Base-by-base conservation (phyloP, 2,329 filamentous ascomycete species). In the Pestalotiopsis sp. region DNA sequence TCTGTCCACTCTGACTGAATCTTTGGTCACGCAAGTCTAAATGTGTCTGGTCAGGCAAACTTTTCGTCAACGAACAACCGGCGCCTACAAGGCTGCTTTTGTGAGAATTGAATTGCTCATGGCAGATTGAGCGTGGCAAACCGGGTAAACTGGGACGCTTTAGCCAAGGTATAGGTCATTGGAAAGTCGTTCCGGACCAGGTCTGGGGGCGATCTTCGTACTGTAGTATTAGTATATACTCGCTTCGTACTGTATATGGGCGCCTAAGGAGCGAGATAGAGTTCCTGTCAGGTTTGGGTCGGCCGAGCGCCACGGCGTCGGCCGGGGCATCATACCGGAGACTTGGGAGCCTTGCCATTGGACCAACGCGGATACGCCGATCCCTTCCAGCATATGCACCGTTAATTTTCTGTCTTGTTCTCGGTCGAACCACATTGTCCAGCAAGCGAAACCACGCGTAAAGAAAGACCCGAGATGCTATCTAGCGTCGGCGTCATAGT, bases 31-130 rank as follows among this genome's bases (percentile, higher is more conserved):
- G 36, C 27, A 36, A 67, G 67, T 59, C 31, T 66, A 31, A 49
- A 57, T 61, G n/a, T 36, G 31, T 38, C 27, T 49, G 69, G 56
- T 70, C 49, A 68, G 45, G 67, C 31, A 17, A 36, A 59, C 61
- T 67, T 71, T 58, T 77, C 75, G 76, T 76, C 67, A 77, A 68
- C 71, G 75, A 70, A 75, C 74, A 72, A 76, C 70, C 69, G 69
- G 74, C 65, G 69, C 70, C 66, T 69, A 69, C 71, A 73, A 69
- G 76, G 72, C 73, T 72, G 72, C 66, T 58, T 66, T 68, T 69
- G 66, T 39, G 14, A 69, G 66, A 63, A 56, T 56, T 72, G 66
- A 69, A 36, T n/a, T 36, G 27, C n/a, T 31, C 39, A 36, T 72
- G 65, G 72, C 73, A 73, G 72, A 72, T 68, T 62, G 71, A 65